Percentiles rank a stretch among this genome's conserved stretches.
Evolutionary conservation across 441 rosid genomes (phyloP).

Genomic region (Brassica balearica): DNA sequence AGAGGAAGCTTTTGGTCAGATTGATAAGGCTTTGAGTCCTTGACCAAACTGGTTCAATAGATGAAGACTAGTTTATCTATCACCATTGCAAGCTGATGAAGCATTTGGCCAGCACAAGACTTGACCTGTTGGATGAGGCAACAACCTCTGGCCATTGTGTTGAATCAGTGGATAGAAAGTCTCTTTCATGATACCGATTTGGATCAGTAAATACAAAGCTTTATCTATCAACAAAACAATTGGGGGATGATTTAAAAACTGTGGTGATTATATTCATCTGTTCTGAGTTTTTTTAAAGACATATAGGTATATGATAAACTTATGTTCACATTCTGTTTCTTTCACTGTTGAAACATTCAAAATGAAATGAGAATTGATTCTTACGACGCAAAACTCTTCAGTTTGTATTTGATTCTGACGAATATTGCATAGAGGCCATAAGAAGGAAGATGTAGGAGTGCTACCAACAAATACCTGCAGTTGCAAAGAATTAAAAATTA

Average conservation of each 20-base stretch:
- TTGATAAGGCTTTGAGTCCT: too few relatives aligned
- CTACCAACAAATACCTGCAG: conserved; percentile 58
- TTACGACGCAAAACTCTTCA: conserved; percentile 33
- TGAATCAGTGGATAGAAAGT: too few relatives aligned
- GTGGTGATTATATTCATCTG: conserved; percentile 2
- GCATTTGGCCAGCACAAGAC: too few relatives aligned
- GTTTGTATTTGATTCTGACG: conserved; percentile 44
- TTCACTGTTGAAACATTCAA: conserved; percentile 5
- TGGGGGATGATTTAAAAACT: background rate
- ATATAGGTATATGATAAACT: background rate
- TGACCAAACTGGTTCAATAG: too few relatives aligned
- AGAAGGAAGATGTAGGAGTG: conserved; percentile 60
- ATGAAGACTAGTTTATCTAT: too few relatives aligned
- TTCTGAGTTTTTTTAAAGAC: background rate
- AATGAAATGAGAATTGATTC: conserved; percentile 10
- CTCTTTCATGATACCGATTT: background rate
- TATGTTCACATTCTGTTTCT: conserved; percentile 14
- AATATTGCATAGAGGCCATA: conserved; percentile 52
- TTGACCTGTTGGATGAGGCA: too few relatives aligned
- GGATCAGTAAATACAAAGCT: background rate
- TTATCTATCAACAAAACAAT: background rate
- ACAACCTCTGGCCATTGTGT: too few relatives aligned
- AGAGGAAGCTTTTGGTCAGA: too few relatives aligned
- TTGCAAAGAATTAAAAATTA: background rate
- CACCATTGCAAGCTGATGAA: too few relatives aligned